These are phyloP conservation scores for Tulasnella sp. DNA, from an alignment of 768 basidiomycete species.

Conservation along the genomic window DNA sequence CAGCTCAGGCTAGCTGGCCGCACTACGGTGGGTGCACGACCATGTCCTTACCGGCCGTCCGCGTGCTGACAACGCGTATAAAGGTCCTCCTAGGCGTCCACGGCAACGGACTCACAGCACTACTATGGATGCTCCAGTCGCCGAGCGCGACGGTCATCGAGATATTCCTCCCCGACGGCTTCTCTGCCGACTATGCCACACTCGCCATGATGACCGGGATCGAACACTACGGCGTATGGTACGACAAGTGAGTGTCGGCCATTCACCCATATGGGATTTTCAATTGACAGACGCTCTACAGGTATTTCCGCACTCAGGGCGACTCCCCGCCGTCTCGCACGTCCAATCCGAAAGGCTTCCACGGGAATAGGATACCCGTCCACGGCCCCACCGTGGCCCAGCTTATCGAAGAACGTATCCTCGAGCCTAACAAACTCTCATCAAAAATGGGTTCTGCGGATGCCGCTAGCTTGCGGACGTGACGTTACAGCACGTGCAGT, in stretches of 20 bases:
- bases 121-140: conserved; percentile 31
- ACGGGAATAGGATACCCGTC: background rate
- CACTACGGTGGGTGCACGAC: conserved; percentile 26
- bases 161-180: conserved; percentile 21
- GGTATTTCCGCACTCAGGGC: background rate
- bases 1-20: conserved; percentile 29
- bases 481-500: no score
- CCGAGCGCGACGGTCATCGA: conserved; percentile 30
- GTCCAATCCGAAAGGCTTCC: background rate
- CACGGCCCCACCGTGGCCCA: background rate
- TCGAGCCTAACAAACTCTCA: background rate
- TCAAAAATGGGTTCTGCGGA: background rate
- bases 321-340: background rate
- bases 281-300: background rate
- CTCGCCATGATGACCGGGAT: conserved; percentile 23
- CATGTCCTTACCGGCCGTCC: background rate
- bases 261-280: background rate
- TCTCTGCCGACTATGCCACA: conserved; percentile 21
- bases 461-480: no score
- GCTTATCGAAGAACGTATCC: background rate
- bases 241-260: background rate
- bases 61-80: background rate
- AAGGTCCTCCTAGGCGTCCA: conserved; percentile 31
- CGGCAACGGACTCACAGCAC: conserved; percentile 30
- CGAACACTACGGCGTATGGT: background rate